Conservation (phyloP, 345 rosid genomes). For the Eucalyptus regnans region DNA sequence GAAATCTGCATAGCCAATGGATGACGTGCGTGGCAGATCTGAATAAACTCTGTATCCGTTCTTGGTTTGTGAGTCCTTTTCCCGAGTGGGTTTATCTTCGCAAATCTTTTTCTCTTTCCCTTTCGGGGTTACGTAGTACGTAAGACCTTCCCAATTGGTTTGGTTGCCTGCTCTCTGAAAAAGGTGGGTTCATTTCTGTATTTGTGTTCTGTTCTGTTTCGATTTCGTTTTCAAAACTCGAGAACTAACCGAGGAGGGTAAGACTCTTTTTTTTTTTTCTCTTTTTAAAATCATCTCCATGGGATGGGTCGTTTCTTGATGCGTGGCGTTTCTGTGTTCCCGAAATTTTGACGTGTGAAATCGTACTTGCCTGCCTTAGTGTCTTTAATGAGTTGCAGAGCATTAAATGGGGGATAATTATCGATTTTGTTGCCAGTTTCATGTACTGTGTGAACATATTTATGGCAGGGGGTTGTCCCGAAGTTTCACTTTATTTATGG, state of each 20-base stretch:
- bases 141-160: neutral
- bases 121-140: neutral
- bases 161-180: neutral
- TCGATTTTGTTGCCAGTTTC: neutral
- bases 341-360: neutral
- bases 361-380: neutral
- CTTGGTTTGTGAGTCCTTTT: neutral
- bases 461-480: neutral
- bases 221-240: neutral
- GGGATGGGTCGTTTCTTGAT: neutral
- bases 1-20: neutral
- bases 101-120: neutral
- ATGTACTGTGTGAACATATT: neutral
- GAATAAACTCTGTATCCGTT: neutral
- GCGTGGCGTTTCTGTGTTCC: neutral
- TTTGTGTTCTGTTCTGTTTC: neutral
- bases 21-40: neutral
- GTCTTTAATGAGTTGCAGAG: neutral
- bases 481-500: neutral
- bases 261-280: neutral
- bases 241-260: neutral
- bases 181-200: neutral
- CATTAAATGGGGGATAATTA: neutral
- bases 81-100: neutral
- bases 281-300: neutral